Base-by-base conservation (phyloP, 2,329 filamentous ascomycete species). In the Colletotrichum endophyticum region DNA sequence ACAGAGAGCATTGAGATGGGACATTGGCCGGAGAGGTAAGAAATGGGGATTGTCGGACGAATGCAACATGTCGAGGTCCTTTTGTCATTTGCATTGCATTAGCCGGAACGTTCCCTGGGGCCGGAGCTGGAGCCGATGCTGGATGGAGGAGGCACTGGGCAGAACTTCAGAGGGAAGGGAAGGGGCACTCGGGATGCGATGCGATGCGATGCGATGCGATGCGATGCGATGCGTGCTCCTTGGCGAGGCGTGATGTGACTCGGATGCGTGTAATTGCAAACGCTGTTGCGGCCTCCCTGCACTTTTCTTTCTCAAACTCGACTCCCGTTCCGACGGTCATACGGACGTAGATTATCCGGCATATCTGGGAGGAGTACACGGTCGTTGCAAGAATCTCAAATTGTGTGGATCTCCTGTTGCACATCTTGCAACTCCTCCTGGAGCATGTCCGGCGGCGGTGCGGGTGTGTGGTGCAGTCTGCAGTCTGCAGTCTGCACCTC, bases 61-160 rank as follows among this genome's bases (percentile, higher is more conserved):
- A 62, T 62, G 62, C 49, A 67, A 72, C 63, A 76, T 69, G 63
- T 62, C 27, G 34, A 73, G 56, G 44, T 59, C 72, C 68, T 69
- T 61, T 59, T 61, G 64, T 76, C 70, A 76, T 76, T 75, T 77
- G 75, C 27, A 75, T 71, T 77, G 75, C 72, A 77, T 77, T 75
- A 77, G 75, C 56, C 75, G 66, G 61, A 77, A 75, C 74, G 22
- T 34, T 66, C 70, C 70, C 70, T 66, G 70, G 70, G 19, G 36
- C 57, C 57, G 44, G 44, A 53, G 34, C 32, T 36, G 6, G 36
- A 30, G 15, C 36, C 44, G 44, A 22, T 53, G 56, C 25, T 61
- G 57, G 27, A 61, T 30, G 27, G 27, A 61, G 57, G 57, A 61
- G 28, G 57, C 25, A 59, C 56, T 49, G 44, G 44, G 44, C 30